Base-by-base conservation (phyloP, 2,329 filamentous ascomycete species). In the Hypoxylon sp. region DNA sequence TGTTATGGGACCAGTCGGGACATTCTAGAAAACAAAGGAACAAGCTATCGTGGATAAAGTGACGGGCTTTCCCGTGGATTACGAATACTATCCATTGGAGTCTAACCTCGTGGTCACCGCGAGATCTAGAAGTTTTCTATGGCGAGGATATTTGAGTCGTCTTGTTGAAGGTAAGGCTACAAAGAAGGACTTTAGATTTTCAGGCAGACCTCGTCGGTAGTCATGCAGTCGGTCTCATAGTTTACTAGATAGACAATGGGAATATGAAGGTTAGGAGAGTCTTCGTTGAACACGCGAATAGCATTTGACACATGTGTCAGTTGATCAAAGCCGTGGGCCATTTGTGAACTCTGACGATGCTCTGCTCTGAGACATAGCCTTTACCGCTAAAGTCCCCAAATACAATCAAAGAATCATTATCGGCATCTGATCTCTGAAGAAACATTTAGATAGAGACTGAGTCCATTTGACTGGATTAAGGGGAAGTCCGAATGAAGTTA, bases 111-210 rank as follows among this genome's bases (percentile, higher is more conserved):
- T 46, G 32, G 30, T 25, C 28, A 53, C 65, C 32, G 65, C 38
- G 34, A 60, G 45, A 52, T 69, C 67, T 65, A 62, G 71, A 72
- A 72, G 49, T 28, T 69, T 73, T 75, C 68, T 67, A 67, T 60
- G 67, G 69, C 58, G 62, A 60, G 60, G 66, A 19, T 36, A 43
- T 30, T 56, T 64, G 63, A 65, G 58, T 68, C 64, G 71, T 73
- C 63, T 75, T 73, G 72, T 75, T 61, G 49, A 64, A 57, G 38
- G 38, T 32, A 38, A 23, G n/a, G 38, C 21, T 63, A 72, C 71
- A 75, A 75, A 73, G 59, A 58, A 58, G 55, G 57, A 38, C 6
- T 13, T 34, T 30, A 56, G 49, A 32, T 30, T 46, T 30, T 19
- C 14, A 36, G 46, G 48, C 17, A 19, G 36, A 64, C 61, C 57